These are phyloP conservation scores for Aspergillus amoenus DNA, from an alignment of 2,329 filamentous ascomycete genomes.

Conservation along the genomic window DNA sequence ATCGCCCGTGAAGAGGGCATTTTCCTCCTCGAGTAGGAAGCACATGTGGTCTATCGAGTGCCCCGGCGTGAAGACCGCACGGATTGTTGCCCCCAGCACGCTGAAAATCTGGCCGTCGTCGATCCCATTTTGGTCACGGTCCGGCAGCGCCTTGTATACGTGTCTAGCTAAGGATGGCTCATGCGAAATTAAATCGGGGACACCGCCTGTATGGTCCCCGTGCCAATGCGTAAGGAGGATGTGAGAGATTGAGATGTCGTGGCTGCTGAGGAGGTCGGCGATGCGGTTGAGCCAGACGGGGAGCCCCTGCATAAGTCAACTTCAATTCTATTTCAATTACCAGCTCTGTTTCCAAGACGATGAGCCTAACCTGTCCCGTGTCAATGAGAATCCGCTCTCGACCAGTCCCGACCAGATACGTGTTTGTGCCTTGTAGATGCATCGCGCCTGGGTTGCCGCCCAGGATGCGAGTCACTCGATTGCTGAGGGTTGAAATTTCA, in stretches of 20 bases:
- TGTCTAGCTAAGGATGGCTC: constrained; percentile 27
- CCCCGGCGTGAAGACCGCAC: constrained; percentile 55
- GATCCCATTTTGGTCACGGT: constrained; percentile 32
- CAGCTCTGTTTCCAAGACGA: too few species aligned
- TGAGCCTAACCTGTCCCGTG: constrained; percentile 18
- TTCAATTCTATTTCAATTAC: too few species aligned
- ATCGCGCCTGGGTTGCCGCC: constrained; percentile 41
- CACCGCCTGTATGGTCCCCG: constrained; percentile 45
- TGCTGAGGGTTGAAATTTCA: constrained; percentile 40
- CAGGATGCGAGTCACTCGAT: constrained; percentile 41
- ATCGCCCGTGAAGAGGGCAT: constrained; percentile 77
- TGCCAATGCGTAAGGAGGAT: constrained; percentile 48
- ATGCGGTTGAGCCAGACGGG: not conserved
- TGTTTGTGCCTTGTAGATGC: constrained; percentile 40
- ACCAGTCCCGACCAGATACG: constrained; percentile 39
- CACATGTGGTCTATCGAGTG: constrained; percentile 75
- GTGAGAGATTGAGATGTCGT: constrained; percentile 38
- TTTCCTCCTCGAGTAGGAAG: constrained; percentile 69
- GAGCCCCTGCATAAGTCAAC: not conserved
- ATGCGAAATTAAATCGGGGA: constrained; percentile 37
- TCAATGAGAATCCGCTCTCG: constrained; percentile 27
- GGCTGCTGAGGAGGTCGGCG: constrained; percentile 21
- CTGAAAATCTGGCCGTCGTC: constrained; percentile 39
- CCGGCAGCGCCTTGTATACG: constrained; percentile 41
- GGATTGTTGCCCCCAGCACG: constrained; percentile 41